Evolutionary conservation across 208 protist species (phyloP), one percentile per base, ranked within the genome.

Genomic region (Trypanosoma boissoni): DNA sequence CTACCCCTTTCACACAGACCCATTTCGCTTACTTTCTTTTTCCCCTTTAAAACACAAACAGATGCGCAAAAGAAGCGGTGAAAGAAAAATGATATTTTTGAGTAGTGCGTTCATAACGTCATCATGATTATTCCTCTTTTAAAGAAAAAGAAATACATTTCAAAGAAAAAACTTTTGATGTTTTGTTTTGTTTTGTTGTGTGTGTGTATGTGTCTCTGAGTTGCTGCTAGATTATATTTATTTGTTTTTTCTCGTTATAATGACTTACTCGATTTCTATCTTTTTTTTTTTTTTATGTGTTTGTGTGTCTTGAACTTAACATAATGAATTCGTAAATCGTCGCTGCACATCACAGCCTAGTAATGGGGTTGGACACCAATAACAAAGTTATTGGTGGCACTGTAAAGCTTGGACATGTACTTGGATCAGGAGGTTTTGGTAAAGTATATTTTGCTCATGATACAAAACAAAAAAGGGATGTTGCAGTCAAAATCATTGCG

Each of bases 401-500:
- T 43, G 88, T 93, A 43, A 84, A 94, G 28, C 43, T 93, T 0
- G 78, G 80, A 37, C 83, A 91, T n/a, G 74, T 94, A 9, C 72
- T 97, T 14, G 91, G 91, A 20, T 80, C 80, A 5, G 91, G 91
- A 6, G 86, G 88, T 20, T 95, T 95, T 52, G 87, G 88, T 26
- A 91, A 91, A 59, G 91, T 97, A 1, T 92, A 94, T 65, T 80
- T 74, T 37, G 88, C 74, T 14, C 87, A 85, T 43, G 88, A 94
- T 61, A 77, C 67, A 26, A 86, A 89, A 57, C 71, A 78, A 32
- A 74, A 88, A 49, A 65, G 73, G 20, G 80, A 96, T 44, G 85
- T 94, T 8, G 93, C 93, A 10, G 93, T 96, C 20, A 97, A 97
- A 70, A 83, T 92, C 49, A 94, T 97, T 54, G 83, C 92, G 55